A percentile compares a stretch with the other conserved stretches of the same genome.
Conservation (phyloP, 2,329 filamentous ascomycete genomes). For the Boeremia lycopersici region DNA sequence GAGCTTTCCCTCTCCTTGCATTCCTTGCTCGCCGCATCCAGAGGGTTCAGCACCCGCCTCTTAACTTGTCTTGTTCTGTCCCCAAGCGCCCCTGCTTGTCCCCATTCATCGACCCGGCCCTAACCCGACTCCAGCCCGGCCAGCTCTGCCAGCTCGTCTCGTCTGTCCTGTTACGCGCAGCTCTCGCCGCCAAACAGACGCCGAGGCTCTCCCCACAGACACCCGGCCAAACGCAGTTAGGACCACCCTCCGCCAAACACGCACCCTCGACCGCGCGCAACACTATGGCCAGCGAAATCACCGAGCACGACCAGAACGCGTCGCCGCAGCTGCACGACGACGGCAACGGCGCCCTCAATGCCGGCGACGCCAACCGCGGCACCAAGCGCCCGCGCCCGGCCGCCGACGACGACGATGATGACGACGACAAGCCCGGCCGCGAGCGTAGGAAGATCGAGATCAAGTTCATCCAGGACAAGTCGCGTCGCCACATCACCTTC, state of each 20-base stretch:
- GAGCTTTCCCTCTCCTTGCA: conserved; percentile 44
- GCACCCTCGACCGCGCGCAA: conserved; percentile 35
- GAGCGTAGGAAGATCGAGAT: conserved; percentile 99
- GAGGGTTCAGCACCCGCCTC: conserved; percentile 38
- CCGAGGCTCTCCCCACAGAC: conserved; percentile 43
- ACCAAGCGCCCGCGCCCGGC: conserved; percentile 86
- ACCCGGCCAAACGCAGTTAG: conserved; percentile 48
- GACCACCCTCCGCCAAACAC: conserved; percentile 45
- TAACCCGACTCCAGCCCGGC: conserved; percentile 35
- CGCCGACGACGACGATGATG: conserved; percentile 92
- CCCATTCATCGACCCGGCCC: conserved; percentile 43
- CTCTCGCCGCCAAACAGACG: conserved; percentile 25
- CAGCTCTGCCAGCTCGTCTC: conserved; percentile 22
- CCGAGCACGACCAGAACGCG: conserved; percentile 58
- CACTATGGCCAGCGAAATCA: conserved; percentile 55
- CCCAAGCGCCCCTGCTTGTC: conserved; percentile 47
- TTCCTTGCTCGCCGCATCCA: conserved; percentile 43
- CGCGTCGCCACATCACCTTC: conserved; percentile 98
- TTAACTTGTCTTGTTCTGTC: conserved; percentile 43
- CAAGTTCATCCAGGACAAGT: conserved; percentile 99
- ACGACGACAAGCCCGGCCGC: conserved; percentile 96
- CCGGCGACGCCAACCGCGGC: conserved; percentile 73
- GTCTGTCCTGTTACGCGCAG: conserved; percentile 36
- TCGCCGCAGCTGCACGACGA: conserved; percentile 59
- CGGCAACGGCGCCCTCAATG: conserved; percentile 57